Evolutionary conservation across 2,329 filamentous ascomycete species (phyloP).

Genomic region (Ascochyta lentis): DNA sequence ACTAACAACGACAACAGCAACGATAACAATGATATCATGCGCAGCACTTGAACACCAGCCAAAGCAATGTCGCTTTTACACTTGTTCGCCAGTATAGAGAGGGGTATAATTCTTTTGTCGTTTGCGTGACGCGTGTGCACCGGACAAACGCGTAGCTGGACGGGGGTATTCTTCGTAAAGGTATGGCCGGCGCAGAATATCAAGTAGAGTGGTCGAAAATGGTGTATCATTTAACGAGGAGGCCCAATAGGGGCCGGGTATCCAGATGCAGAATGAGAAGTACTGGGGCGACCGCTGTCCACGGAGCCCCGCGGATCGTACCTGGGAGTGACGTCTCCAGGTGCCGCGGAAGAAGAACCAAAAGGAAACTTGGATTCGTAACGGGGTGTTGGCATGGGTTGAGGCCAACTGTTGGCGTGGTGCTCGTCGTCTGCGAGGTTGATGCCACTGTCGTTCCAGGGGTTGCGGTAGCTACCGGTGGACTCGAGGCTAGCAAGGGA

Average conservation of each 20-base stretch:
- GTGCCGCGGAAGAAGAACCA: conserved; percentile 58
- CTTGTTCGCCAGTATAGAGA: conserved; percentile 41
- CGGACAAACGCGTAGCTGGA: conserved; percentile 33
- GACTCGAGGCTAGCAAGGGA: conserved; percentile 96
- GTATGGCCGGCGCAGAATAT: conserved; percentile 42
- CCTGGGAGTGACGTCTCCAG: conserved; percentile 83
- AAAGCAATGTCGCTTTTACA: conserved; percentile 42
- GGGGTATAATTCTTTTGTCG: conserved; percentile 53
- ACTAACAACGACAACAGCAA: conserved; percentile 21
- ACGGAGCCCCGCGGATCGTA: conserved; percentile 84
- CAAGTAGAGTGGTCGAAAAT: conserved; percentile 39
- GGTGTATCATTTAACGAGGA: conserved; percentile 73
- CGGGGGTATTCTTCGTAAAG: conserved; percentile 48
- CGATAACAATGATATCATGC: conserved; percentile 25
- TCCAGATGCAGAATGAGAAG: conserved; percentile 97
- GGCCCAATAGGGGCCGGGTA: conserved; percentile 91
- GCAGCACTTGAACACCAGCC: conserved; percentile 35
- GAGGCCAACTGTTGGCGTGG: conserved; percentile 48
- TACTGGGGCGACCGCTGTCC: conserved; percentile 90
- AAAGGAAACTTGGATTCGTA: conserved; percentile 69
- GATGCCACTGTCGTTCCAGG: conserved; percentile 97
- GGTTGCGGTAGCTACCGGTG: conserved; percentile 93
- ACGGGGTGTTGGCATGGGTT: conserved; percentile 45
- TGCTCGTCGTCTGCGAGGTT: conserved; percentile 86
- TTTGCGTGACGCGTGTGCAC: conserved; percentile 34